Base-by-base conservation (phyloP, 306 rosid species). In the Dicorynia guianensis region DNA sequence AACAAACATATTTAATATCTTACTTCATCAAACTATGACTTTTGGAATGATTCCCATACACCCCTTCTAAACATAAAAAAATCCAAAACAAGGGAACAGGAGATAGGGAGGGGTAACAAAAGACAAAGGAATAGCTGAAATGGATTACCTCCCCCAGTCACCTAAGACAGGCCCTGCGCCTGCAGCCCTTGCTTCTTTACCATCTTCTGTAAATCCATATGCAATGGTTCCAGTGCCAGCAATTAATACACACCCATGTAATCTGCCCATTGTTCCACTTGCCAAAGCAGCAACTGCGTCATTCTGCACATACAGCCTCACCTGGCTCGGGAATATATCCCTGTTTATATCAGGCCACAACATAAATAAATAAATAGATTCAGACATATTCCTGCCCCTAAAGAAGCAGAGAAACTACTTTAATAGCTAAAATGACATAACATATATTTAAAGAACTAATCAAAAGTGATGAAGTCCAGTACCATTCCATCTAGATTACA, bases 201-300 rank as follows among this genome's bases (percentile, higher is more conserved):
- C 97, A 73, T 94, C 98, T 73, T 87, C 91, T 2, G 97, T 89
- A 75, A 88, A 88, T 52, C 96, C 98, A 79, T 94, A 94, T 3
- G 97, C 97, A 87, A 94, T 94, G 58, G 89, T 83, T 67, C 98
- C 97, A 4, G 98, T 94, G 30, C 98, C 98, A 33, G 98, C 96
- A 84, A 94, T 94, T 66, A 94, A 67, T 78, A 94, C 98, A 35
- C 98, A 93, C 52, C 98, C 98, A 63, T 88, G 96, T 71, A 93
- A 96, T 74, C 85, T 93, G 8, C 98, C 98, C 76, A 87, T 74
- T 59, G 98, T 93, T 47, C 98, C 98, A 76, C 98, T 89, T 7
- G 98, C 91, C 52, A 93, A 83, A 71, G 98, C 98, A 47, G 98
- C 98, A 80, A 93, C 91, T 55, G 98, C 97, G 84, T 93, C 98